Evolutionary conservation across 2,329 filamentous ascomycete genomes (phyloP), one percentile per base, ranked within the genome.

Genomic region (Colletotrichum truncatum): DNA sequence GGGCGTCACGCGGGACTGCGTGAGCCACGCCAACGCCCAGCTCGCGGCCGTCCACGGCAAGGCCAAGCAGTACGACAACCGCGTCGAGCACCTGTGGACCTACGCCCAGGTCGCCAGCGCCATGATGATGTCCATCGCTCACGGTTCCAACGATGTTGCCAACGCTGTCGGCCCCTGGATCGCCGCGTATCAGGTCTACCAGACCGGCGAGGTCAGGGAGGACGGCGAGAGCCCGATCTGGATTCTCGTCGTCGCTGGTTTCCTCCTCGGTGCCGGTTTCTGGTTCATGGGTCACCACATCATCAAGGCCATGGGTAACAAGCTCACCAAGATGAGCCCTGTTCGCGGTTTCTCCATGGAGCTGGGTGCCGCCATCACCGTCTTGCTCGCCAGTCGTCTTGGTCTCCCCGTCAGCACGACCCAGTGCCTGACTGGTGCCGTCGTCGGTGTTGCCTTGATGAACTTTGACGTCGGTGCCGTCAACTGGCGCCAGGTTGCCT

Each of bases 11-110:
- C 70, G 69, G 6, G 70, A 72, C 46, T 69, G 66, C 43, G 67
- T 71, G 14, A 51, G 43, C 4, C 69, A 70, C 6, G 62, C 55
- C 6, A 41, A 77, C 79, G n/a, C 75, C 70, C 52, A 75, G 71
- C 54, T 69, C 4, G 59, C 68, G 1, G 39, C 21, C 1, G 59
- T 69, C 34, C 68, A 69, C 26, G 46, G 25, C 25, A 63, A 78
- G 76, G 81, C 81, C 8, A 74, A 76, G 34, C 73, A 73, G 3
- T 84, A 83, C 67, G 81, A 83, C 68, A 79, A 79, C 64, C 75
- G 77, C 4, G 80, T 82, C 12, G 82, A 84, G 70, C 80, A 84
- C 71, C 73, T 82, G 52, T 83, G 78, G 76, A 82, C 81, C 1
- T 84, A 78, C 69, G 77, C 74, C 46, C 79, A 81, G 69, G 76